These are phyloP conservation scores for Dactylellina cionopaga DNA, from an alignment of 2,329 filamentous ascomycete genomes.

Conservation along the genomic window DNA sequence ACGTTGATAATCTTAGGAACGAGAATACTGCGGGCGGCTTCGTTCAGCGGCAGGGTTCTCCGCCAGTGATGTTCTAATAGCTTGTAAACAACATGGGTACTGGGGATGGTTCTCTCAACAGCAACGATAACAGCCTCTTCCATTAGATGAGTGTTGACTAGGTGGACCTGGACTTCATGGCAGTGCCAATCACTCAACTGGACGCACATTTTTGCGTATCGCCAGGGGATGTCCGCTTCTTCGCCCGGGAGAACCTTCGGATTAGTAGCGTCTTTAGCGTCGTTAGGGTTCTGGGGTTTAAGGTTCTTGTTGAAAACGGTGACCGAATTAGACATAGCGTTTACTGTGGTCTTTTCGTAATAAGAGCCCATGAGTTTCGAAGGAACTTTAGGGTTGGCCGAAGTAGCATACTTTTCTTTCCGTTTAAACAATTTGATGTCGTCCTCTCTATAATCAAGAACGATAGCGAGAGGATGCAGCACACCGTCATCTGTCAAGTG, in stretches of 20 bases:
- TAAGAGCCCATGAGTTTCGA: no score
- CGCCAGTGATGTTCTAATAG: conserved; percentile 65
- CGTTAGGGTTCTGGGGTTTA: conserved; percentile 58
- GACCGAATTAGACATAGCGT: conserved; percentile 60
- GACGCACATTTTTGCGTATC: conserved; percentile 66
- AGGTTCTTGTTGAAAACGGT: conserved; percentile 65
- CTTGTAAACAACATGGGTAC: conserved; percentile 63
- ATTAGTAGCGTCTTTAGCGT: background rate
- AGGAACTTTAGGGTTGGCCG: no score
- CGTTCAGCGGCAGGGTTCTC: conserved; percentile 66
- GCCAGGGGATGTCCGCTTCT: conserved; percentile 65
- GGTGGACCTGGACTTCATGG: conserved; percentile 65
- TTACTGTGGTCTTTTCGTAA: background rate
- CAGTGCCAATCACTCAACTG: conserved; percentile 65
- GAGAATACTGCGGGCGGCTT: conserved; percentile 63
- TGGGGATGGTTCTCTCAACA: conserved; percentile 62
- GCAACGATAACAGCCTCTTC: conserved; percentile 66
- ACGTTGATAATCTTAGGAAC: conserved; percentile 63
- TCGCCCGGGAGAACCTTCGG: no score
- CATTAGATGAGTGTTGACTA: conserved; percentile 64
- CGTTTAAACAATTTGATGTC: conserved; percentile 25
- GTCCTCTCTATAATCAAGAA: conserved; percentile 64
- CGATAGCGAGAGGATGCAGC: conserved; percentile 65
- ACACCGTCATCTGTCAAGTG: conserved; percentile 62
- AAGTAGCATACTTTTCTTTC: no score